Evolutionary conservation across 164 flowering plant genomes (phyloP).

Genomic region (Buxus sempervirens): DNA sequence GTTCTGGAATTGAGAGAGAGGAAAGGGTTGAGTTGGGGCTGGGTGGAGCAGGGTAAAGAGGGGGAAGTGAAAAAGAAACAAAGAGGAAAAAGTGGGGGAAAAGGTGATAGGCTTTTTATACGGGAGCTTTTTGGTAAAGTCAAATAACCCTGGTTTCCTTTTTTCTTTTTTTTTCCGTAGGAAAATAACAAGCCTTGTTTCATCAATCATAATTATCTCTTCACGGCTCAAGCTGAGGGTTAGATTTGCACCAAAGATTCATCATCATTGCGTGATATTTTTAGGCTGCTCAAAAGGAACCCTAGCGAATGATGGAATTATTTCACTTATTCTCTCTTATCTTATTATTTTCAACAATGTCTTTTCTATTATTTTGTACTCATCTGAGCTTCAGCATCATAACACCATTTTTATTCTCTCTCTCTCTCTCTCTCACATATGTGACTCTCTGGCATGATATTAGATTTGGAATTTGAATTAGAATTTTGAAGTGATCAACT

Average conservation of each 20-base stretch:
- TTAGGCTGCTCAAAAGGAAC: slow-evolving; percentile 27
- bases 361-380: slow-evolving; percentile 41
- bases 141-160: slow-evolving; percentile 46
- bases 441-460: background rate
- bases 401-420: background rate
- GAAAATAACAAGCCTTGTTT: slow-evolving; percentile 36
- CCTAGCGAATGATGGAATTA: slow-evolving; percentile 17
- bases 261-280: slow-evolving; percentile 58
- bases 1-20: slow-evolving; percentile 38
- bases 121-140: slow-evolving; percentile 22
- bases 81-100: slow-evolving; percentile 18
- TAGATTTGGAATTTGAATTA: background rate
- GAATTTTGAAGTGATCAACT: background rate
- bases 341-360: background rate
- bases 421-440: background rate
- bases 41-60: too few relatives aligned
- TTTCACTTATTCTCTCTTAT: background rate
- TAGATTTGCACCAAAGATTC: slow-evolving; percentile 67
- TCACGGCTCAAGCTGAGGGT: slow-evolving; percentile 40
- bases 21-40: slow-evolving; percentile 19
- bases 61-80: background rate
- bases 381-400: slow-evolving; percentile 29
- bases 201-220: slow-evolving; percentile 42
- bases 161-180: too few relatives aligned
- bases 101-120: slow-evolving; percentile 50